Base-by-base conservation (phyloP, 495 filamentous ascomycete species). In the Penicillium canescens region DNA sequence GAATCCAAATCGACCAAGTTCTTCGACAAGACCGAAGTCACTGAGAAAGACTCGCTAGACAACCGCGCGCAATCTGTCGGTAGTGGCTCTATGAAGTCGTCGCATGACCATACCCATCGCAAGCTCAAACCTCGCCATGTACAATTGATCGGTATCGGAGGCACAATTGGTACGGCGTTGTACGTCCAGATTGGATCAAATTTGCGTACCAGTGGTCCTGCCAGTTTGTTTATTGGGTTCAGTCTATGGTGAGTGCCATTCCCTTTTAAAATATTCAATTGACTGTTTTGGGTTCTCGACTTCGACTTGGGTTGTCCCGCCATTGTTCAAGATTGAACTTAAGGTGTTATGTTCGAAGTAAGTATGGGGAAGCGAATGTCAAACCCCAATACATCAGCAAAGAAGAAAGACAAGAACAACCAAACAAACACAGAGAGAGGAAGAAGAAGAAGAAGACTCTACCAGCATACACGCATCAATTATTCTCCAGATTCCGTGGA, bases 141-240 rank as follows among this genome's bases (percentile, higher is more conserved):
- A 48, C 85, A 89, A 59, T 71, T 92, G 50, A 91, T 91, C 47
- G 87, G 84, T 37, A 85, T 91, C 57, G 88, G 88, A 35, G 88
- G 88, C 33, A 85, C 83, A 33, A 91, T 91, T 62, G 88, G 89
- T n/a, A 91, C 89, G n/a, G 88, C 81, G 2, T 72, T 91, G 10
- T 91, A 85, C 68, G 85, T 91, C 21, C 82, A 86, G 55, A 91
- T 94, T 48, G 90, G 89, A 14, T 73, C 70, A 18, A 81, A 80
- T 1, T 61, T 92, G 45, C 71, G 87, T 20, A 74, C 88, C 31
- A 90, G 89, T 38, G 90, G 90, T 0, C 90, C 90, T 16, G 90
- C 63, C 2, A 89, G 83, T 56, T 69, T 93, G 52, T 90, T 93
- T 59, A 66, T 94, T 33, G 90, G 87, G 12, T 92, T 91, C 62